Evolutionary conservation across 208 protist species (phyloP).

Genomic region (Acanthamoeba pearcei): DNA sequence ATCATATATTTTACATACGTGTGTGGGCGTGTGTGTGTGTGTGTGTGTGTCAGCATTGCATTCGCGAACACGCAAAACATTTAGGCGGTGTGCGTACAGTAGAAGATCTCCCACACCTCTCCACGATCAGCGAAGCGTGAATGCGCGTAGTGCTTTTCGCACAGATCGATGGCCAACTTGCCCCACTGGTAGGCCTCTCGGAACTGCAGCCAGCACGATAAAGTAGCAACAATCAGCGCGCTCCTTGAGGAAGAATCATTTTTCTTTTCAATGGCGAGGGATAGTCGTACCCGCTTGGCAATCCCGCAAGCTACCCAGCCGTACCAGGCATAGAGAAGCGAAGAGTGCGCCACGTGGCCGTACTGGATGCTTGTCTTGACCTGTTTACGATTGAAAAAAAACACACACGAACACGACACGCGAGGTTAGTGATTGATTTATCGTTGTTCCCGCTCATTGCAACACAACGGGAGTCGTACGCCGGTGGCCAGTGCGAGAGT

Average conservation of each 20-base stretch:
- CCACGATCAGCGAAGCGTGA: slow-evolving; percentile 42
- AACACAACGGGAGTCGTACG: neutral
- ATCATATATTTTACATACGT: too few species aligned
- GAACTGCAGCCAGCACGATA: neutral
- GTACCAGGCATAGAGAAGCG: slow-evolving; percentile 53
- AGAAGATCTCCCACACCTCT: slow-evolving; percentile 52
- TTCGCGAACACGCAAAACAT: too few species aligned
- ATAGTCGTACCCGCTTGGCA: neutral
- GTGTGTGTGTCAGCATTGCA: neutral
- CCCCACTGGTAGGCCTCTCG: slow-evolving; percentile 54
- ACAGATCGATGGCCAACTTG: slow-evolving; percentile 58
- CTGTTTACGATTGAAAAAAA: neutral
- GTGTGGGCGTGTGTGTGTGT: too few species aligned
- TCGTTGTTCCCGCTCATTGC: neutral
- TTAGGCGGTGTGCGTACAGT: slow-evolving; percentile 2
- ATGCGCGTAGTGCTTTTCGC: slow-evolving; percentile 60
- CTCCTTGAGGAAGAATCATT: too few species aligned
- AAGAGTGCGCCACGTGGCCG: slow-evolving; percentile 28
- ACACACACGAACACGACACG: too few species aligned
- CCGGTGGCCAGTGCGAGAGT: neutral
- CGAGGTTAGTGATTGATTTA: neutral
- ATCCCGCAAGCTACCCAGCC: slow-evolving; percentile 44
- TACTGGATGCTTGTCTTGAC: slow-evolving; percentile 48
- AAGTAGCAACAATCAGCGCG: neutral
- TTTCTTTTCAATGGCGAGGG: neutral